phyloP scores from a whole-genome alignment of 192 early-diverging fungal genomes.

The Phycomyces blakesleeanus region DNA sequence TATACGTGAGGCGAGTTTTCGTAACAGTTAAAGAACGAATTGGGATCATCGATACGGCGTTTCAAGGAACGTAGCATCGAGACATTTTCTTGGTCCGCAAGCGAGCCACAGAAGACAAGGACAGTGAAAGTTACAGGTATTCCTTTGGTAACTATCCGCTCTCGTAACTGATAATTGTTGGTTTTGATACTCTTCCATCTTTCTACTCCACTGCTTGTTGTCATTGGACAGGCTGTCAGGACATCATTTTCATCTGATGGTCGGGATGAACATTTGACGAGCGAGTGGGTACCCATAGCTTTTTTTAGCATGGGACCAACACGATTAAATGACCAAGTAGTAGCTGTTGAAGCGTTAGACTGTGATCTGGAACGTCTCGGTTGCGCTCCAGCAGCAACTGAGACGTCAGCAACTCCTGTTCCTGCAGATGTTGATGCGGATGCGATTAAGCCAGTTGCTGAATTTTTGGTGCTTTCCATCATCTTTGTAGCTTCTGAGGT shows the following conservation, averaged over 20 bases:
- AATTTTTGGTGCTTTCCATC: background rate
- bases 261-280: no score
- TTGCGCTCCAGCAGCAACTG: no score
- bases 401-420: no score
- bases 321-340: no score
- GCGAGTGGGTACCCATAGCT: no score
- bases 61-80: background rate
- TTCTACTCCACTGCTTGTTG: background rate
- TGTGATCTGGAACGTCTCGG: no score
- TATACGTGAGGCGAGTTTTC: constrained; percentile 2
- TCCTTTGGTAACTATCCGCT: background rate
- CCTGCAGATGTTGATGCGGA: background rate
- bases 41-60: constrained; percentile 11
- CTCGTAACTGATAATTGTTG: constrained; percentile 14
- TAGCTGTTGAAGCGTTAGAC: no score
- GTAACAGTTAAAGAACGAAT: constrained; percentile 14
- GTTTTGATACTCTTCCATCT: constrained; percentile 23
- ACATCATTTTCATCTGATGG: no score
- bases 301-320: no score
- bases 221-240: background rate
- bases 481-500: background rate
- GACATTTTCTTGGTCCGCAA: constrained; percentile 8
- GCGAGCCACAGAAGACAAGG: constrained; percentile 21
- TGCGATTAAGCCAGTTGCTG: background rate
- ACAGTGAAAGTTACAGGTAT: constrained; percentile 10